Conservation (phyloP, 2,329 filamentous ascomycete genomes). For the Phoma herbarum region DNA sequence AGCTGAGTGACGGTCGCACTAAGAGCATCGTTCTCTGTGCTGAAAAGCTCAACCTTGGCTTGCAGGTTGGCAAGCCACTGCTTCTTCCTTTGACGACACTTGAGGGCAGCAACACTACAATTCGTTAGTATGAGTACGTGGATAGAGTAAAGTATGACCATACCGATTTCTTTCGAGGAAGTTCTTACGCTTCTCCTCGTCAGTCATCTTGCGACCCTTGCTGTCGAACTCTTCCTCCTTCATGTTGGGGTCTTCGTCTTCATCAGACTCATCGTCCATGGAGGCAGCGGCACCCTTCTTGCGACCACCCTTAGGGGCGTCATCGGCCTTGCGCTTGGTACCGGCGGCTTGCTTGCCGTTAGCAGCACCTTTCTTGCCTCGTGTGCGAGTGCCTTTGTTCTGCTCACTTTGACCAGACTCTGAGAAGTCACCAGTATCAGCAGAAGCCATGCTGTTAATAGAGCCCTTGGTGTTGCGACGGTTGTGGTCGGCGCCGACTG, state of each 20-base stretch:
- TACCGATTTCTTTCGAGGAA: slow-evolving; percentile 97
- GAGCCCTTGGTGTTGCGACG: slow-evolving; percentile 59
- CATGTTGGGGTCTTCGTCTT: slow-evolving; percentile 47
- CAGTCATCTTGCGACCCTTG: slow-evolving; percentile 88
- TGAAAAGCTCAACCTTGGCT: slow-evolving; percentile 92
- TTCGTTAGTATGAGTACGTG: slow-evolving; percentile 31
- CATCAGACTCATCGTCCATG: slow-evolving; percentile 58
- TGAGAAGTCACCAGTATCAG: slow-evolving; percentile 70
- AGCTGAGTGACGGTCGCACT: slow-evolving; percentile 83
- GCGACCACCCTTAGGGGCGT: slow-evolving; percentile 70
- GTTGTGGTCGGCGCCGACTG: slow-evolving; percentile 61
- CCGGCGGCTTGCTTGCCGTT: slow-evolving; percentile 48
- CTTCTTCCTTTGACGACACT: slow-evolving; percentile 98
- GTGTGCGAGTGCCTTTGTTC: slow-evolving; percentile 61
- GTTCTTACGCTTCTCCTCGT: slow-evolving; percentile 98
- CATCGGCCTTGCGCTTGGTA: slow-evolving; percentile 77
- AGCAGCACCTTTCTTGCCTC: slow-evolving; percentile 48
- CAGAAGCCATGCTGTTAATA: slow-evolving; percentile 66
- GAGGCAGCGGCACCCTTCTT: slow-evolving; percentile 71
- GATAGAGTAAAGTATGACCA: slow-evolving; percentile 41
- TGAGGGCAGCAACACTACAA: slow-evolving; percentile 87
- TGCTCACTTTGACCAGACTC: slow-evolving; percentile 74
- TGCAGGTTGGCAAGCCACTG: slow-evolving; percentile 97
- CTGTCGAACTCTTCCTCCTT: slow-evolving; percentile 53
- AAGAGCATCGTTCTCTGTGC: slow-evolving; percentile 87